phyloP scores from a whole-genome alignment of 257 asterid species.

The Anisodus tanguticus region DNA sequence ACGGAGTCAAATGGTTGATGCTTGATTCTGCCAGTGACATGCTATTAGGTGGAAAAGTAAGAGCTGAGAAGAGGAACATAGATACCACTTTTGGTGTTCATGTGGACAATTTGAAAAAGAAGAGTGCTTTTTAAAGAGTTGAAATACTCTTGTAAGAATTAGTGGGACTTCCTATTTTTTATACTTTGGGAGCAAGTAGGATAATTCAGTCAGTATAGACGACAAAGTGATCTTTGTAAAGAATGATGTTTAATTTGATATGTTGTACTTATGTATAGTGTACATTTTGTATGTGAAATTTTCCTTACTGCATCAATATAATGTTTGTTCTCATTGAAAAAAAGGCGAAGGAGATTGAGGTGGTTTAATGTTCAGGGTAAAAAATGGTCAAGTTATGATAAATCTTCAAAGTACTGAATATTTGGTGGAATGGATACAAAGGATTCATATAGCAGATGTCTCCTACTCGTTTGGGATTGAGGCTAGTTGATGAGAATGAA shows the following conservation, averaged over 20 bases:
- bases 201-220: constrained; percentile 4
- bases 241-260: not conserved
- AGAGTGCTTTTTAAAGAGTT: not conserved
- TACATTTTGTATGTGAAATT: not conserved
- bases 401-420: not conserved
- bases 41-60: constrained; percentile 17
- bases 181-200: constrained; percentile 18
- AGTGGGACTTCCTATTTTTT: not conserved
- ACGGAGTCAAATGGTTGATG: constrained; percentile 18
- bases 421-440: constrained; percentile 18
- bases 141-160: not conserved
- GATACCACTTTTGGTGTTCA: not conserved
- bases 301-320: not conserved
- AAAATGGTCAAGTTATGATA: not conserved
- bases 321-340: not conserved
- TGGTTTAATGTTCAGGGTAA: constrained; percentile 14
- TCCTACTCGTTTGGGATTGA: constrained; percentile 2
- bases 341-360: not conserved
- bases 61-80: not conserved
- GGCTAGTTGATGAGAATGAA: constrained; percentile 2
- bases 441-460: constrained; percentile 18
- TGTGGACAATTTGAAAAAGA: constrained; percentile 13
- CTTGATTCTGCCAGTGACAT: not conserved
- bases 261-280: not conserved
- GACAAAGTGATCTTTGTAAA: not conserved